Evolutionary conservation across 345 rosid species (phyloP).

Genomic region (Murraya paniculata): DNA sequence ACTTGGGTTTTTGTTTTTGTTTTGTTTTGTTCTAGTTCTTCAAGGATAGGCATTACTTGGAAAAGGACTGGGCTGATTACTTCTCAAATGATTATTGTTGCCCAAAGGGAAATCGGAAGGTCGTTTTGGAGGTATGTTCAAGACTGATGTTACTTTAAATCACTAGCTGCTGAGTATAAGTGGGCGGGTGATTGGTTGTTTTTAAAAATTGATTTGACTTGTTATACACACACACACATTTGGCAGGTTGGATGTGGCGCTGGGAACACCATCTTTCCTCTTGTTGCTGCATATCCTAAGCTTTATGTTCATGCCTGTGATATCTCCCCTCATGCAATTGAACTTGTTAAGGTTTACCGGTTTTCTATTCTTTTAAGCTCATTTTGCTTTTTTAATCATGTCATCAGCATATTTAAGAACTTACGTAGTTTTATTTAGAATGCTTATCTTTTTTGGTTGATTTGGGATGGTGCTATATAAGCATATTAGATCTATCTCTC

Average conservation of each 20-base stretch:
- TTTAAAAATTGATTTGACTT: too few species aligned
- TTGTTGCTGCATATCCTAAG: constrained; percentile 44
- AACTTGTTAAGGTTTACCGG: constrained; percentile 43
- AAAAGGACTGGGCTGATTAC: constrained; percentile 57
- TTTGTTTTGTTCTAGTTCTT: constrained; percentile 40
- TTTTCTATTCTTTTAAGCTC: neutral
- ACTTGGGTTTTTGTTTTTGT: neutral
- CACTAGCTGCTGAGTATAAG: too few species aligned
- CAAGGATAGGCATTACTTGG: constrained; percentile 70
- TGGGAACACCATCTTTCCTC: constrained; percentile 61
- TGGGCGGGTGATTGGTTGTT: too few species aligned
- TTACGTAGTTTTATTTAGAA: too few species aligned
- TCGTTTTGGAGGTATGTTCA: constrained; percentile 29
- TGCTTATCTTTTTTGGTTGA: neutral
- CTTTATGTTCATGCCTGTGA: constrained; percentile 54
- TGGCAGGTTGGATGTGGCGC: constrained; percentile 59
- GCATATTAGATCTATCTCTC: too few species aligned
- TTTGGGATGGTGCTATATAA: neutral
- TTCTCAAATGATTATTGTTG: constrained; percentile 29
- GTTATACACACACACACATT: neutral
- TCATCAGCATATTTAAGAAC: too few species aligned
- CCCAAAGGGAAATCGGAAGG: constrained; percentile 12
- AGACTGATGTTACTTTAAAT: too few species aligned
- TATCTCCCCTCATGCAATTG: constrained; percentile 42
- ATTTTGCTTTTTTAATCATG: neutral